phyloP scores from a whole-genome alignment of 2,329 filamentous ascomycete species.

The Zalaria obscura region DNA sequence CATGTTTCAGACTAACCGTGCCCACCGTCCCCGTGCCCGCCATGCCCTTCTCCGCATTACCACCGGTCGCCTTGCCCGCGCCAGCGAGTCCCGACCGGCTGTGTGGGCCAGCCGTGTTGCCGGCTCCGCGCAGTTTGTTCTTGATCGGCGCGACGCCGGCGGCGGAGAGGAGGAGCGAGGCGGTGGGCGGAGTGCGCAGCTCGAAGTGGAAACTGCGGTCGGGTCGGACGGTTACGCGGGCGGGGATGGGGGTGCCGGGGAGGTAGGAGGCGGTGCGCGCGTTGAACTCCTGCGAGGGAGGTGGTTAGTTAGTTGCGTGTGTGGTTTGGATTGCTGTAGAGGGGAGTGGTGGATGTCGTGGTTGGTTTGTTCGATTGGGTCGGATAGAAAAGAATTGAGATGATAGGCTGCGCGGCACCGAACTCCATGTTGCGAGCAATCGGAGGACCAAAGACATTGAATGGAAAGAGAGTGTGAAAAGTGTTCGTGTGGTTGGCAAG shows the following conservation, averaged over 20 bases:
- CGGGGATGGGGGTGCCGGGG: conserved; percentile 74
- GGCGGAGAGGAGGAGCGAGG: conserved; percentile 74
- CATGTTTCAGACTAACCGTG: conserved; percentile 79
- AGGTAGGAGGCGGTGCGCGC: conserved; percentile 77
- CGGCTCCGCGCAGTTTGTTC: conserved; percentile 60
- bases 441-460: too few species aligned
- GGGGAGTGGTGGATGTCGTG: conserved; percentile 4
- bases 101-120: conserved; percentile 32
- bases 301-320: conserved; percentile 1
- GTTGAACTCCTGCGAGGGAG: conserved; percentile 72
- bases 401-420: too few species aligned
- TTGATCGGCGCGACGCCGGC: conserved; percentile 64
- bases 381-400: too few species aligned
- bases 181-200: conserved; percentile 84
- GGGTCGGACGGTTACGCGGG: conserved; percentile 78
- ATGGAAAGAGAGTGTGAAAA: too few species aligned
- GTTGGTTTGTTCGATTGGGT: neutral
- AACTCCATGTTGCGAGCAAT: too few species aligned
- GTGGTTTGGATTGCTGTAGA: neutral
- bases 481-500: neutral
- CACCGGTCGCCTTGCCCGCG: conserved; percentile 20
- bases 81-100: conserved; percentile 21
- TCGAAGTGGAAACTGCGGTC: conserved; percentile 92
- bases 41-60: conserved; percentile 23
- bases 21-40: conserved; percentile 70